A percentile compares a stretch with the other conserved stretches of the same genome.
These are phyloP conservation scores for Rubia peregrina DNA, from an alignment of 305 asterid species.

Conservation along the genomic window DNA sequence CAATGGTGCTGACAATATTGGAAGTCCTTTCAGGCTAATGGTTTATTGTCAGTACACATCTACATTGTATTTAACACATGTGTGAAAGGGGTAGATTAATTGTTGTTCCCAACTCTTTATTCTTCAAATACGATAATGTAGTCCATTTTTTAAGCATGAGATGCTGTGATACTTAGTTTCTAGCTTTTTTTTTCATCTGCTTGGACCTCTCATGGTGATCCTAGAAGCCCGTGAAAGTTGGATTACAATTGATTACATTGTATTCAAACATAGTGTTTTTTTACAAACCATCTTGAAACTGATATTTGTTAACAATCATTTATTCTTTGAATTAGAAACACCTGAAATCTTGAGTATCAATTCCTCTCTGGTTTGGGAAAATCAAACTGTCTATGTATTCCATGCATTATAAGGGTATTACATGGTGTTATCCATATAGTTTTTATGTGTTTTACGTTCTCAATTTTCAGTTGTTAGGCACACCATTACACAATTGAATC, in stretches of 20 bases:
- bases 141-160: not conserved
- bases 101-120: not conserved
- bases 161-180: not conserved
- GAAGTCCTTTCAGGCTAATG: conserved; percentile 1
- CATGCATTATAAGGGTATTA: not conserved
- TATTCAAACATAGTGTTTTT: not conserved
- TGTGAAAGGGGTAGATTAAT: not conserved
- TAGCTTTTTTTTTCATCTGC: not conserved
- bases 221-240: not conserved
- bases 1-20: not conserved
- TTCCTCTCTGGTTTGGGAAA: no score
- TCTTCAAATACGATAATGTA: not conserved
- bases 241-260: not conserved
- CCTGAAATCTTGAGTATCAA: no score
- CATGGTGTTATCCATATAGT: not conserved
- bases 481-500: not conserved
- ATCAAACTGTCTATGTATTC: not conserved
- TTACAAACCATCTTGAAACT: not conserved
- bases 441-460: not conserved
- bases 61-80: not conserved
- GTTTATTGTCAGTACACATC: not conserved
- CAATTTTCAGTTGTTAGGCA: not conserved
- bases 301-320: not conserved
- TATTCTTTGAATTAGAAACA: no score
- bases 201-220: not conserved